These are phyloP conservation scores for Coemansia sp. DNA, from an alignment of 192 early-diverging fungal genomes.

Conservation along the genomic window DNA sequence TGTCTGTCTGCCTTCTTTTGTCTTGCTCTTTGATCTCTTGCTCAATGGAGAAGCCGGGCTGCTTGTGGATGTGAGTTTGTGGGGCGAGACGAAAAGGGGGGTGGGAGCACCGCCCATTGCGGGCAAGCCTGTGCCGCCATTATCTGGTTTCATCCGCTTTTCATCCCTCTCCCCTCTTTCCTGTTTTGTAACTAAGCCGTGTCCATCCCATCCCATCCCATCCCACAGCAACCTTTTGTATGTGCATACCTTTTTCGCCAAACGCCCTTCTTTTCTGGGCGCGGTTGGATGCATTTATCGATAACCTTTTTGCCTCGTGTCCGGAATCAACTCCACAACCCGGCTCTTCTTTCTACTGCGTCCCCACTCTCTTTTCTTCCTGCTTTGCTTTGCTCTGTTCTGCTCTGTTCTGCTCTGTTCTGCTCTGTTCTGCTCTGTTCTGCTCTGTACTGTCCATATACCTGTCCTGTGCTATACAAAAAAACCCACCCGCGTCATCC, in stretches of 20 bases:
- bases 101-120: background rate
- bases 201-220: background rate
- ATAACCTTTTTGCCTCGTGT: background rate
- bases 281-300: background rate
- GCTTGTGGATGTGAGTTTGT: background rate
- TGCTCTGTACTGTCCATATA: too few relatives aligned
- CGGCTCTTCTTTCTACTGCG: background rate
- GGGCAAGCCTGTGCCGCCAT: background rate
- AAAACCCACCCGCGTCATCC: background rate
- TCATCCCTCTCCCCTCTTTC: constrained; percentile 3
- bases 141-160: constrained; percentile 10
- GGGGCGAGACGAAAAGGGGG: too few relatives aligned
- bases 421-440: too few relatives aligned
- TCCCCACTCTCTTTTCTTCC: background rate
- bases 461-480: background rate
- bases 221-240: too few relatives aligned
- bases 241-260: background rate
- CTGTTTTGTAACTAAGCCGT: constrained; percentile 6
- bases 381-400: background rate
- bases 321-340: constrained; percentile 1
- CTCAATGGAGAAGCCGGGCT: background rate
- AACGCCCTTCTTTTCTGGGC: background rate
- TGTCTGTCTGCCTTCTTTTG: too few relatives aligned
- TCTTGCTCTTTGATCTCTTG: background rate
- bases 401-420: too few relatives aligned